Conservation (phyloP, 352 stramenopile species). For the Pelagophyceae sp. region DNA sequence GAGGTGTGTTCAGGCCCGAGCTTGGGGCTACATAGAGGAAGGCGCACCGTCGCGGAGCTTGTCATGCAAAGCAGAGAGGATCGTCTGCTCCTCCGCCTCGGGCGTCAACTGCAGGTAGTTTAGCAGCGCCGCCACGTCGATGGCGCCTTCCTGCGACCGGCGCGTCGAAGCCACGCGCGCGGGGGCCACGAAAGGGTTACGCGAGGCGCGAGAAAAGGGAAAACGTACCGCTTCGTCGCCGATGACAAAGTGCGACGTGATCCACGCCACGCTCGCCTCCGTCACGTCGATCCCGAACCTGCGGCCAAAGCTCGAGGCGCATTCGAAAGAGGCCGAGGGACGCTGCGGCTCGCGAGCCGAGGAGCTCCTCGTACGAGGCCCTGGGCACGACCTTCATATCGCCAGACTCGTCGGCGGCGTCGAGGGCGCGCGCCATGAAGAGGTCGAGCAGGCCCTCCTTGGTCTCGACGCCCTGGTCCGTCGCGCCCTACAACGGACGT, state of each 20-base stretch:
- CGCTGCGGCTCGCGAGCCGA: too few species aligned
- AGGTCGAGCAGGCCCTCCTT: neutral
- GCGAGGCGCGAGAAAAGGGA: neutral
- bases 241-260: conserved; percentile 1
- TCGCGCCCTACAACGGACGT: neutral
- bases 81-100: conserved; percentile 14
- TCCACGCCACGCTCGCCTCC: neutral
- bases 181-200: neutral
- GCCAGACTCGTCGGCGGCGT: neutral
- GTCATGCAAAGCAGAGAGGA: neutral
- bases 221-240: neutral
- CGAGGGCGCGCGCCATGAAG: neutral
- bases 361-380: neutral
- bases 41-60: conserved; percentile 12
- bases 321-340: too few species aligned
- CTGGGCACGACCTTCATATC: neutral
- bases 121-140: conserved; percentile 2
- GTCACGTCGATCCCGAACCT: neutral
- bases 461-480: neutral
- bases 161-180: neutral
- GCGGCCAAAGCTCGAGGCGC: too few species aligned
- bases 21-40: too few species aligned
- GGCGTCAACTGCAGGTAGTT: conserved; percentile 15
- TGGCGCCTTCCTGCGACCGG: neutral
- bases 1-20: too few species aligned